Conservation (phyloP, 768 basidiomycete genomes). For the Termitomyces sp. region DNA sequence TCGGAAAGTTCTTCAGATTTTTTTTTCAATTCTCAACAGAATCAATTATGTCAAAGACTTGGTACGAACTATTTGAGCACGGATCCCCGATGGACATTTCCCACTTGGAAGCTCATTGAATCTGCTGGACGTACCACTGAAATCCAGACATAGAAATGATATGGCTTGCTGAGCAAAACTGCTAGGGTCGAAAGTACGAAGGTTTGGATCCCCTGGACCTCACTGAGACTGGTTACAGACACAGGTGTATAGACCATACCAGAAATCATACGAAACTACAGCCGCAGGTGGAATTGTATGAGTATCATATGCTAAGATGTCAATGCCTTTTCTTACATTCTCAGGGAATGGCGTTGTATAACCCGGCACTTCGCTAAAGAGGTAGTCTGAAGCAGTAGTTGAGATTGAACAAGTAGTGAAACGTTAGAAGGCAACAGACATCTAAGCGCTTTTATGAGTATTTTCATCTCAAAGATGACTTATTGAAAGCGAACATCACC, state of each 20-base stretch:
- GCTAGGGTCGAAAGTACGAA: constrained; percentile 25
- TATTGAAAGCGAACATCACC: constrained; percentile 25
- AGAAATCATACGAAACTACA: constrained; percentile 33
- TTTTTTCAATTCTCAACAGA: neutral
- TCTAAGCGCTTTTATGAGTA: neutral
- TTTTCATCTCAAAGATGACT: neutral
- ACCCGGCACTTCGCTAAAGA: constrained; percentile 26
- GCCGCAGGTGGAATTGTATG: no score
- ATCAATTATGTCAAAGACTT: neutral
- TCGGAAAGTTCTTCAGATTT: constrained; percentile 19
- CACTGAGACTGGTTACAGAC: neutral
- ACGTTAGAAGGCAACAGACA: neutral
- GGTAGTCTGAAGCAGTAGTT: constrained; percentile 21
- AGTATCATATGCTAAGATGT: neutral
- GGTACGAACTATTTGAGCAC: constrained; percentile 25
- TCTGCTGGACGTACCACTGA: constrained; percentile 23
- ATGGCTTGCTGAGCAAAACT: constrained; percentile 31
- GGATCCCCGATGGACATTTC: constrained; percentile 29
- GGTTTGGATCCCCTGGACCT: constrained; percentile 22
- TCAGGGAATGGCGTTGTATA: constrained; percentile 33
- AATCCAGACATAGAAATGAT: constrained; percentile 35
- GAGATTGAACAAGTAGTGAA: neutral
- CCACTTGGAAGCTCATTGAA: constrained; percentile 24
- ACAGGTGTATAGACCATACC: constrained; percentile 15
- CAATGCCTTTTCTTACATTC: constrained; percentile 19